These are phyloP conservation scores for Wickerhamiella lipophila DNA, from an alignment of 805 yeast species.

Conservation along the genomic window DNA sequence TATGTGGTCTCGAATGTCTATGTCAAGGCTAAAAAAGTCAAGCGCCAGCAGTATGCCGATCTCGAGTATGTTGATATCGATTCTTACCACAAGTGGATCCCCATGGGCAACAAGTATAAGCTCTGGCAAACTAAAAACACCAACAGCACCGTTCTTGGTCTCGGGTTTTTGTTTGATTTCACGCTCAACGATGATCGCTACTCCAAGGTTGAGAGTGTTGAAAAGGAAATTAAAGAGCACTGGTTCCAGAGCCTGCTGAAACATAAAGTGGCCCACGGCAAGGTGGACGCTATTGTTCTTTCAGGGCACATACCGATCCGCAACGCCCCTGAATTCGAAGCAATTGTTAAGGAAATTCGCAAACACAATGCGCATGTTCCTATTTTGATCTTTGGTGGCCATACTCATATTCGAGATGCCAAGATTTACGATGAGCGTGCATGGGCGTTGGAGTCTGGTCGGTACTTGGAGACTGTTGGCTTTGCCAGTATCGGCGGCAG, in stretches of 20 bases:
- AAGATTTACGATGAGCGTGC: slow-evolving; percentile 48
- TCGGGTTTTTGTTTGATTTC: slow-evolving; percentile 74
- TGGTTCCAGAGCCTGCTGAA: slow-evolving; percentile 46
- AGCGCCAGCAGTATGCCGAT: slow-evolving; percentile 22
- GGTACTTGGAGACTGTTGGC: slow-evolving; percentile 84
- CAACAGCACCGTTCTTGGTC: slow-evolving; percentile 39
- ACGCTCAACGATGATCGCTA: slow-evolving; percentile 39
- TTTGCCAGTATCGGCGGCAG: slow-evolving; percentile 45
- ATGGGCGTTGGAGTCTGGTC: slow-evolving; percentile 74
- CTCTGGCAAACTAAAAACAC: slow-evolving; percentile 49
- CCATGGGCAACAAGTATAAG: slow-evolving; percentile 56
- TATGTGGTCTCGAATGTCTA: slow-evolving; percentile 41
- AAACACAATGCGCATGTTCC: slow-evolving; percentile 43
- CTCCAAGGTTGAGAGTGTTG: slow-evolving; percentile 51
- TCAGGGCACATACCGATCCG: slow-evolving; percentile 71
- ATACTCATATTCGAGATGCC: slow-evolving; percentile 82
- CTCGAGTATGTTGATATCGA: not conserved
- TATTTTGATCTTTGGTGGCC: slow-evolving; percentile 87
- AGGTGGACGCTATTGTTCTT: slow-evolving; percentile 53
- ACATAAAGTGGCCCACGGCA: slow-evolving; percentile 26
- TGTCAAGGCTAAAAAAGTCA: slow-evolving; percentile 20
- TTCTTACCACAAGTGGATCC: slow-evolving; percentile 30
- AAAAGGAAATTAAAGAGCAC: slow-evolving; percentile 36
- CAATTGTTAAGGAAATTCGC: slow-evolving; percentile 41
- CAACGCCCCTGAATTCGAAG: slow-evolving; percentile 39